Base-by-base conservation (phyloP, 129 eudicot species). In the Flaveria linearis region DNA sequence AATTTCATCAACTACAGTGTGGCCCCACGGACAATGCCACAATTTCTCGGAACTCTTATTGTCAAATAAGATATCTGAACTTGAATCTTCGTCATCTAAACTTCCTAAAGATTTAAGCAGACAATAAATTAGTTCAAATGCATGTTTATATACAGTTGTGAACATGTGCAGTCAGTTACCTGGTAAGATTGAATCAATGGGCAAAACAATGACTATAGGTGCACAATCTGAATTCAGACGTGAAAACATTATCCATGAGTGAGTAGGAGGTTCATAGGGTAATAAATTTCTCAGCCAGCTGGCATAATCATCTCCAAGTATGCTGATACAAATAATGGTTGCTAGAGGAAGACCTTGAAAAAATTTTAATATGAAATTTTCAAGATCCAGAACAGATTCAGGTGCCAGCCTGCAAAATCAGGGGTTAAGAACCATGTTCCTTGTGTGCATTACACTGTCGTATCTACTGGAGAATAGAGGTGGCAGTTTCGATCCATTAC, bases 21-120 rank as follows among this genome's bases (percentile, higher is more conserved):
- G 87, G 8, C 83, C 91, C 98, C 98, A 93, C n/a, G 98, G 98
- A 52, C 97, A 93, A 13, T 61, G 82, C 98, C 98, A 93, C 41
- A 36, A 68, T 81, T 82, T 88, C 16, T 26, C 75, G 49, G 51
- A 78, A 73, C 43, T 80, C 73, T 70, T 49, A 69, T 77, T 82
- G 46, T 84, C 83, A 28, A 47, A 26, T 25, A 76, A 78, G 76
- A 81, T 63, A 36, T 65, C 69, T 49, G 84, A 85, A 80, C 81
- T 84, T 73, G 86, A 82, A 68, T 78, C 71, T 72, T 76, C 85
- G 33, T 81, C 89, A 30, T 79, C 96, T 86, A 82, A 25, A 72
- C 83, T 72, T 64, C 78, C 90, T 86, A 26, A 14, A 72, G 18
- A 42, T 66, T 69, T 53, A 74, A 66, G 61, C 43, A 68, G 49